phyloP scores from a whole-genome alignment of 306 rosid species.

The Cicer bijugum region DNA sequence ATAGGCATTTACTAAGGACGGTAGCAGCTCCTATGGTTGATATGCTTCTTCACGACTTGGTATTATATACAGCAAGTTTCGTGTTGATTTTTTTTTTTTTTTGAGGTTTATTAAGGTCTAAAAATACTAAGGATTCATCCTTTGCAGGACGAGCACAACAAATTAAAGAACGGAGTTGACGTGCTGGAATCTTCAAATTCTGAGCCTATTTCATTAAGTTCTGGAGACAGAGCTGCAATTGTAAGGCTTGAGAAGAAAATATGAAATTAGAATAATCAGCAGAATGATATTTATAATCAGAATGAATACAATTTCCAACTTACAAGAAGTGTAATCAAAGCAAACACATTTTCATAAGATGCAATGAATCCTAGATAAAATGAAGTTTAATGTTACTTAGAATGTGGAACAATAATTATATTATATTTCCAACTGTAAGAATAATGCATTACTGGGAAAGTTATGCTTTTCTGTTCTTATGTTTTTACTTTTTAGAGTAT shows the following conservation, averaged over 20 bases:
- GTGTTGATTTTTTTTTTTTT: conserved; percentile 15
- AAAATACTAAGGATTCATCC: conserved; percentile 30
- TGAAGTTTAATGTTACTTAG: not conserved
- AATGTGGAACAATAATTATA: conserved; percentile 6
- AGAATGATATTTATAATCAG: not conserved
- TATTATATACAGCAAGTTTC: conserved; percentile 42
- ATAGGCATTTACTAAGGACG: conserved; percentile 91
- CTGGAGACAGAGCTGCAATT: conserved; percentile 77
- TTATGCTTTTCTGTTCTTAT: conserved; percentile 9
- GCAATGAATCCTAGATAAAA: conserved; percentile 1
- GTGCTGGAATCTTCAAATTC: conserved; percentile 65
- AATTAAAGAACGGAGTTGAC: conserved; percentile 83
- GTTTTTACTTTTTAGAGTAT: conserved; percentile 2
- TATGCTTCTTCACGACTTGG: conserved; percentile 73
- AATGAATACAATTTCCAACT: not conserved
- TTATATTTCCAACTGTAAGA: not conserved
- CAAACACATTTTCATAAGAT: not conserved
- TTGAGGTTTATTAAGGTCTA: conserved; percentile 31
- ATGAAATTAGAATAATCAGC: conserved; percentile 7
- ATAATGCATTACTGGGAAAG: conserved; percentile 35
- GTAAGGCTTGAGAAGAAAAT: conserved; percentile 53
- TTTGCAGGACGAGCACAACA: conserved; percentile 80
- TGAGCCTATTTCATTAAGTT: conserved; percentile 59
- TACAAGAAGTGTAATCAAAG: not conserved
- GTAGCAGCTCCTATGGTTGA: conserved; percentile 78